Base-by-base conservation (phyloP, 2,329 filamentous ascomycete genomes). In the Epichloe festucae region DNA sequence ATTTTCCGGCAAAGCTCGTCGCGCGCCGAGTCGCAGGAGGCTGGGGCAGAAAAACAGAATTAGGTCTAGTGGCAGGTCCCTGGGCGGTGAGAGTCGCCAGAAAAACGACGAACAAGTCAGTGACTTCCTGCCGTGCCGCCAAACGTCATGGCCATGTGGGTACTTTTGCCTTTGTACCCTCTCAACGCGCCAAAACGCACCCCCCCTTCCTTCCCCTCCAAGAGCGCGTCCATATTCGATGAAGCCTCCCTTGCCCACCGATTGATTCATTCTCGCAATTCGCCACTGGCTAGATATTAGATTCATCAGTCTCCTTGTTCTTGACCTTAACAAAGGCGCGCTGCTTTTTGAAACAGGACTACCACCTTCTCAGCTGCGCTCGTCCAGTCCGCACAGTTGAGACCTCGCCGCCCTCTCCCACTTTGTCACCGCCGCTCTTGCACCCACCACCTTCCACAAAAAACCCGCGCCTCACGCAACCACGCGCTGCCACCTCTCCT, bases 171-270 rank as follows among this genome's bases (percentile, higher is more conserved):
- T 10, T 17, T 15, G 54, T 56, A 59, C 58, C 58, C 62, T 60
- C 62, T 64, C 60, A 63, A 64, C 62, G 62, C 62, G 62, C 46
- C 57, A 53, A 47, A 53, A 53, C 52, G 49, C 54, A 56, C 50
- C 54, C 52, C 56, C 23, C 23, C 23, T 23, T 49, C 53, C 6
- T 7, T 27, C 23, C 23, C 23, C 23, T 8, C 27, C 27, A 31
- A 31, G 27, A 31, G 27, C 8, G 27, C 27, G 27, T 31, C 27
- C 40, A 23, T 8, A 3, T 15, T 42, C 39, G 43, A 39, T 39
- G 17, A n/a, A 48, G 27, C 44, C 40, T 50, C 48, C 43, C 38
- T 46, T 35, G 19, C 40, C 36, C 21, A 31, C 23, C 27, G 40
- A 19, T 44, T 15, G 35, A 19, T 44, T 41, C 42, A 48, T 23